Conservation (phyloP, 2,329 filamentous ascomycete genomes). For the Apiospora pterosperma region DNA sequence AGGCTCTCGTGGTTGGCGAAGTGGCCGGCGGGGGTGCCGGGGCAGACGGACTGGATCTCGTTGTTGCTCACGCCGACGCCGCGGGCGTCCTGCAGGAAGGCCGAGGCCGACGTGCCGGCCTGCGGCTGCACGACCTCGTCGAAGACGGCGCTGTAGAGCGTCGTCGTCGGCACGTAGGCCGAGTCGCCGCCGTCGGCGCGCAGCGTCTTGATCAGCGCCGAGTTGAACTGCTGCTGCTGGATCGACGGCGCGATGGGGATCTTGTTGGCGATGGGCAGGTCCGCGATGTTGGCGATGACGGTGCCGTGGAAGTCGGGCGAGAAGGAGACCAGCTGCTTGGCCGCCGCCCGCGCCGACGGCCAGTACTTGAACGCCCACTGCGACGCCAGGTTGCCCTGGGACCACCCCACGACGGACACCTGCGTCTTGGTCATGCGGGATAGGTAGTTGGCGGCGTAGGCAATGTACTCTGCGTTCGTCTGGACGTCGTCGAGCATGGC, state of each 20-base stretch:
- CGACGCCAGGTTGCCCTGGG: conserved; percentile 49
- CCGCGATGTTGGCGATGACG: conserved; percentile 17
- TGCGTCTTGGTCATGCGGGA: conserved; percentile 32
- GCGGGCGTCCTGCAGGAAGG: conserved; percentile 34
- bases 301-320: conserved; percentile 46
- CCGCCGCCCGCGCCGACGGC: conserved; percentile 42
- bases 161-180: conserved; percentile 52
- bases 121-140: conserved; percentile 52
- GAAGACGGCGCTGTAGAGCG: conserved; percentile 37
- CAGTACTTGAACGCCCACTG: conserved; percentile 60
- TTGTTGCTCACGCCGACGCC: conserved; percentile 42
- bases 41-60: conserved; percentile 19
- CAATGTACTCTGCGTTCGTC: conserved; percentile 50
- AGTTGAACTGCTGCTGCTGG: conserved; percentile 41
- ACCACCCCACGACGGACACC: conserved; percentile 43
- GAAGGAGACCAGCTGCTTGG: conserved; percentile 48
- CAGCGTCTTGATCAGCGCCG: conserved; percentile 36
- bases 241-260: conserved; percentile 22
- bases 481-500: conserved; percentile 46
- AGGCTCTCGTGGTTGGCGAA: background rate
- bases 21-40: background rate
- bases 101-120: conserved; percentile 41
- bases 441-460: conserved; percentile 58
- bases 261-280: conserved; percentile 22
- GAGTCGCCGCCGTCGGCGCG: conserved; percentile 43